Conservation (phyloP, 1,284 basidiomycete genomes). For the Cerrena zonata region DNA sequence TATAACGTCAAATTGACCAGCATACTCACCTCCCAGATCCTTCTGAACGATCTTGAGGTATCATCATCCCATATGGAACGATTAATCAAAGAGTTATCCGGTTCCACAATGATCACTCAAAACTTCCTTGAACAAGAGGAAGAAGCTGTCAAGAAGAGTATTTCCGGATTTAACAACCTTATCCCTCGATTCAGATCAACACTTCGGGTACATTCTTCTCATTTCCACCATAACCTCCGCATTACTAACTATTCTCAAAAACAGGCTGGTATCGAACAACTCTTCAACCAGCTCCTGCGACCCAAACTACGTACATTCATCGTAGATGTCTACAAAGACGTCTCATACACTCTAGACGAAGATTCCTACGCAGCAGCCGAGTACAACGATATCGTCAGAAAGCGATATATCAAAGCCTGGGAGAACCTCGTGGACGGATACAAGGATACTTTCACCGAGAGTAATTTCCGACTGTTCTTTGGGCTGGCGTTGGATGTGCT, state of each 20-base stretch:
- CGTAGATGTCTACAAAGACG: constrained; percentile 83
- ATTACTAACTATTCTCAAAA: no score
- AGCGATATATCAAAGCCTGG: constrained; percentile 86
- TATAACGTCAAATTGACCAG: no score
- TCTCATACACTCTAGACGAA: constrained; percentile 85
- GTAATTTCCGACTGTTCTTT: constrained; percentile 84
- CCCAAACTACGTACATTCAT: constrained; percentile 81
- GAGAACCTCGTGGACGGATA: constrained; percentile 79
- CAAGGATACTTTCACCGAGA: constrained; percentile 83
- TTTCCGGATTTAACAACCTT: constrained; percentile 48
- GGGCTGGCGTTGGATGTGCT: constrained; percentile 79
- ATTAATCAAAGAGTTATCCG: constrained; percentile 65
- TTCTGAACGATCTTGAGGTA: constrained; percentile 84
- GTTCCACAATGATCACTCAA: constrained; percentile 54
- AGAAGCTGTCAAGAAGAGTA: constrained; percentile 36
- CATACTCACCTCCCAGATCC: constrained; percentile 68
- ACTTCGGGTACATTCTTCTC: constrained; percentile 54
- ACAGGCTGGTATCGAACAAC: constrained; percentile 86
- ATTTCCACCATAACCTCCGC: no score
- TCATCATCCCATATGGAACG: constrained; percentile 83
- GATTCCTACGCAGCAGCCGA: constrained; percentile 80
- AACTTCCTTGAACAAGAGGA: constrained; percentile 66
- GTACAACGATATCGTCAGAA: constrained; percentile 78
- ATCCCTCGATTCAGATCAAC: constrained; percentile 64
- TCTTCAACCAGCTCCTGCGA: constrained; percentile 88